Conservation (phyloP, 495 filamentous ascomycete genomes). For the Neurospora sp. region DNA sequence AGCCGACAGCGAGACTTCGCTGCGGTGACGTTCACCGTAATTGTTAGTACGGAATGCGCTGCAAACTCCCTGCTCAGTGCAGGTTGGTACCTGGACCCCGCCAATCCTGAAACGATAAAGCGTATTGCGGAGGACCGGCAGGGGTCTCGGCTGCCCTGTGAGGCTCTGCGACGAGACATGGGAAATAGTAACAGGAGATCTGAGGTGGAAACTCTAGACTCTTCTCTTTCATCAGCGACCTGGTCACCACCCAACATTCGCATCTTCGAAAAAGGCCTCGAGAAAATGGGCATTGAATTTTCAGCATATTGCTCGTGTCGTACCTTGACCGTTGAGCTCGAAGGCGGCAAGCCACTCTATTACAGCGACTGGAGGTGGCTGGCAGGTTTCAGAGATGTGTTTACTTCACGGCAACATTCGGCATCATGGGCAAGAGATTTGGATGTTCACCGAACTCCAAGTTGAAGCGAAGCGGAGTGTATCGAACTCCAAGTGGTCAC, state of each 20-base stretch:
- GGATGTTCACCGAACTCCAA: neutral
- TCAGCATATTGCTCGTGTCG: neutral
- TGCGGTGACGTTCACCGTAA: neutral
- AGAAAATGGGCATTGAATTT: neutral
- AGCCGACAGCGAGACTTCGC: neutral
- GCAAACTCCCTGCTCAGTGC: neutral
- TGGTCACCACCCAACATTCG: neutral
- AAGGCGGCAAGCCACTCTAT: neutral
- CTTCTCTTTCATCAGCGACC: neutral
- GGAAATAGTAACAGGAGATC: neutral
- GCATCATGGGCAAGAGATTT: neutral
- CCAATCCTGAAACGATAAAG: neutral
- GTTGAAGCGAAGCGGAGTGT: neutral
- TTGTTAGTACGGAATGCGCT: neutral
- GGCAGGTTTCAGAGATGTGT: neutral
- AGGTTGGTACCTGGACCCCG: neutral
- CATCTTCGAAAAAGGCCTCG: neutral
- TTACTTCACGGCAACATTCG: neutral
- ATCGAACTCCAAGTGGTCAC: neutral
- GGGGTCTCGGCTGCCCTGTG: neutral
- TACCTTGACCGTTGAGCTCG: neutral
- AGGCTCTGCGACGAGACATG: constrained; percentile 8
- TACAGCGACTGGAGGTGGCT: neutral
- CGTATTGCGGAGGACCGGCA: neutral
- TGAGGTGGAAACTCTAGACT: neutral